Conservation (phyloP, 164 flowering plant genomes). For the Houttuynia cordata region DNA sequence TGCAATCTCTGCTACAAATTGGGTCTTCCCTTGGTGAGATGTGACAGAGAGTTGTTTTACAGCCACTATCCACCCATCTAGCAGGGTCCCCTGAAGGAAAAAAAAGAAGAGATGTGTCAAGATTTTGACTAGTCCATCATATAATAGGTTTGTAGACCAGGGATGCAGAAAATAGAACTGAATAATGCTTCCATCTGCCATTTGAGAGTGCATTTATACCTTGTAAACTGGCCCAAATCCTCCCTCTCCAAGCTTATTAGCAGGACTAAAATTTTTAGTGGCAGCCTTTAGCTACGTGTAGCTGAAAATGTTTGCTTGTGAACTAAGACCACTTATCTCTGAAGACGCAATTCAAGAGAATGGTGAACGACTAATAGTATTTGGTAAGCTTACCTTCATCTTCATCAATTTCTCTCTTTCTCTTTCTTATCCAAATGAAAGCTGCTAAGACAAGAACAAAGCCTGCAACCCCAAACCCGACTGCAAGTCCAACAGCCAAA, state of each 20-base stretch:
- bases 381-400: slow-evolving; percentile 38
- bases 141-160: no score
- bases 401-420: slow-evolving; percentile 11
- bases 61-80: slow-evolving; percentile 56
- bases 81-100: slow-evolving; percentile 47
- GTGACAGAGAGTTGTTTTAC: slow-evolving; percentile 59
- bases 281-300: slow-evolving; percentile 60
- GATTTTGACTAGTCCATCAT: background rate
- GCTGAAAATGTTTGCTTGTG: slow-evolving; percentile 14
- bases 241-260: slow-evolving; percentile 84
- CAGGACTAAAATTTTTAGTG: slow-evolving; percentile 48
- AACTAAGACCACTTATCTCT: background rate
- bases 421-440: slow-evolving; percentile 26
- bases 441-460: slow-evolving; percentile 17
- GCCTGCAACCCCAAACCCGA: slow-evolving; percentile 29
- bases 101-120: background rate
- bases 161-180: no score
- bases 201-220: slow-evolving; percentile 20
- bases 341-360: background rate
- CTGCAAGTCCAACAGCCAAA: slow-evolving; percentile 42
- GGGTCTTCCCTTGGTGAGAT: slow-evolving; percentile 67
- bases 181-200: background rate
- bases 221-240: slow-evolving; percentile 87
- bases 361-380: slow-evolving; percentile 1
- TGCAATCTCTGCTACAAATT: slow-evolving; percentile 66